Percentiles rank a stretch among this genome's conserved stretches.
Conservation (phyloP, 805 yeast genomes). For the Pichia eremophila region DNA sequence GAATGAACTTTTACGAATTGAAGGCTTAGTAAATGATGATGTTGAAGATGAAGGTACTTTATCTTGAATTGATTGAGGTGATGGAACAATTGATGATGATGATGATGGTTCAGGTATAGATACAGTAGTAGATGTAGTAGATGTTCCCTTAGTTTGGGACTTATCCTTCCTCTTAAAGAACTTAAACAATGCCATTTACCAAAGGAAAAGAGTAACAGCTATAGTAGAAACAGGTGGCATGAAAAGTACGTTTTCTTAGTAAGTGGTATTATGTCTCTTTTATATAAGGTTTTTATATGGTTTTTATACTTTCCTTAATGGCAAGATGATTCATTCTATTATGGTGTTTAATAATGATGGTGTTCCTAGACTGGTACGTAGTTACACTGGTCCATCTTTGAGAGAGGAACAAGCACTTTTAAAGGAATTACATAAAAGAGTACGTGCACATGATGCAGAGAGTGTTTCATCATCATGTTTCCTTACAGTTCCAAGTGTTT, state of each 20-base stretch:
- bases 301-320: too few species aligned
- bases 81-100: background rate
- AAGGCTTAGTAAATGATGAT: background rate
- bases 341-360: constrained; percentile 68
- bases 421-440: constrained; percentile 72
- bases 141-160: background rate
- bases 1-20: constrained; percentile 5
- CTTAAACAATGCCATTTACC: background rate
- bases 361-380: constrained; percentile 79
- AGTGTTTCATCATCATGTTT: constrained; percentile 75
- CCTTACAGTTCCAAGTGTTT: constrained; percentile 71
- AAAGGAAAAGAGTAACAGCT: background rate
- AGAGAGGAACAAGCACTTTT: constrained; percentile 72
- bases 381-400: constrained; percentile 85
- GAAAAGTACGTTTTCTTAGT: too few species aligned
- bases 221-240: background rate
- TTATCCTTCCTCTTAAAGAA: constrained; percentile 2
- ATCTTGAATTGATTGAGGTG: background rate
- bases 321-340: constrained; percentile 21
- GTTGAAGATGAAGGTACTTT: background rate
- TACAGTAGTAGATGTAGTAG: background rate
- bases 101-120: background rate
- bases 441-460: constrained; percentile 41
- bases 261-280: too few species aligned
- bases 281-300: too few species aligned